These are phyloP conservation scores for Herpetomonas samuelpessoai DNA, from an alignment of 208 protist genomes.

Conservation along the genomic window DNA sequence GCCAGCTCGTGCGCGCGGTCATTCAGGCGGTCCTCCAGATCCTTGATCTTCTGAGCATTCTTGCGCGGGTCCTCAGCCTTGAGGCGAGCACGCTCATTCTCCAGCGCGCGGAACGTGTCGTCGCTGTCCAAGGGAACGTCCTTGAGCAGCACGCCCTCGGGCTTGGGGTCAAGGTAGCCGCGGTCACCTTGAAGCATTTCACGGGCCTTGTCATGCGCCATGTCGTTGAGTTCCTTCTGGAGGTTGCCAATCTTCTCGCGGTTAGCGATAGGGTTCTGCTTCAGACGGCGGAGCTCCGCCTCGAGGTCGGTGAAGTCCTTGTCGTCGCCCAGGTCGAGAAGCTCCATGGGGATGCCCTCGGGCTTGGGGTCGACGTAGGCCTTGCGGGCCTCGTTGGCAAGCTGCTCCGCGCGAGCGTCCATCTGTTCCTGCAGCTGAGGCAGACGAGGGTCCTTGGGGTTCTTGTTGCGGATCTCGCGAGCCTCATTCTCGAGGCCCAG, in stretches of 20 bases:
- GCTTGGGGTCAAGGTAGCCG: conserved; percentile 48
- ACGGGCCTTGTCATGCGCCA: conserved; percentile 50
- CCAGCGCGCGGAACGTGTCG: conserved; percentile 55
- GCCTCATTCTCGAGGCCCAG: conserved; percentile 59
- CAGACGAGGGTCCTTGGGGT: conserved; percentile 59
- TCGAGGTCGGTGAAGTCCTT: conserved; percentile 50
- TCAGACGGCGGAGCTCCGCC: conserved; percentile 43
- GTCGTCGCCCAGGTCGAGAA: conserved; percentile 64
- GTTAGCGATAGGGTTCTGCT: conserved; percentile 66
- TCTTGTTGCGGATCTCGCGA: conserved; percentile 42
- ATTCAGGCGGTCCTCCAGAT: conserved; percentile 66
- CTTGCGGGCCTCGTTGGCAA: conserved; percentile 14
- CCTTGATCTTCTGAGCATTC: conserved; percentile 53
- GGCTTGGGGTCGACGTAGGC: conserved; percentile 42
- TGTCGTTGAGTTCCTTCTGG: conserved; percentile 61
- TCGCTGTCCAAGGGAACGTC: conserved; percentile 65
- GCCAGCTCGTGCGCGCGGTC: conserved; percentile 51
- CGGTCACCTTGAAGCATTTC: conserved; percentile 58
- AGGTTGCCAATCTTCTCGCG: conserved; percentile 59
- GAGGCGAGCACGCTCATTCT: conserved; percentile 63
- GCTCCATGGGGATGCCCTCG: conserved; percentile 62
- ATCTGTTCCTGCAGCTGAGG: conserved; percentile 48
- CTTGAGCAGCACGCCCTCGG: conserved; percentile 51
- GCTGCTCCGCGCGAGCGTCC: conserved; percentile 24
- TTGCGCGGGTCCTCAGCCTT: conserved; percentile 51